Base-by-base conservation (phyloP, 2,329 filamentous ascomycete genomes). In the Epichloe brachyelytri region DNA sequence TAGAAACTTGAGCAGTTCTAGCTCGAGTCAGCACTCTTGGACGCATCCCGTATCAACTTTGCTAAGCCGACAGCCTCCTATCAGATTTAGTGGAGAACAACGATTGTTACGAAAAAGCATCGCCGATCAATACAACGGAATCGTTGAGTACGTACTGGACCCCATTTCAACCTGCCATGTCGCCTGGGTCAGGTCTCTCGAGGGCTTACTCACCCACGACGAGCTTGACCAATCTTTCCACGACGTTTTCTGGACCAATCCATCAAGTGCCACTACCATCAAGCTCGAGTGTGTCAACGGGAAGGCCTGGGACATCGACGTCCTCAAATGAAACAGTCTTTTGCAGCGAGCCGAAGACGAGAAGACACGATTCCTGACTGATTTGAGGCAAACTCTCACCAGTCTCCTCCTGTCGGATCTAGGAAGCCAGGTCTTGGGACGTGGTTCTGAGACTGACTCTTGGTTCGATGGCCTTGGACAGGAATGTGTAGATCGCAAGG, bases 381-480 rank as follows among this genome's bases (percentile, higher is more conserved):
- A 88, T 33, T 72, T 95, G 33, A 83, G 83, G 58, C 86, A 90
- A 62, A 86, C 83, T 0, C 70, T 97, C 39, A 91, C 85, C 2
- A 90, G 88, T 56, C 73, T 98, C 17, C 70, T 97, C 2, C 71
- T 97, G 26, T 97, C 91, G 47, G 93, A 98, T 63, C 74, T 97
- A 4, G 89, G 90, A 5, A 89, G 84, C 40, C 79, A 88, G 33
- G 84, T 96, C 1, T 93, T 94, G 65, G 81, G 83, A n/a, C 80
- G 79, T 48, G 93, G 93, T 3, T 95, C 89, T 41, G 93, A 98
- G 69, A 97, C 91, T 0, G 93, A 97, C 64, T 75, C 75, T 3
- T 96, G 91, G 85, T 93, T 96, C 58, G 75, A 79, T 49, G 78
- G 79, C 14, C 65, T 89, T 6, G 80, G 81, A 3, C 78, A 83